Percentiles rank a stretch among this genome's conserved stretches.
phyloP scores from a whole-genome alignment of 129 eudicot species.

The Arctium minus region DNA sequence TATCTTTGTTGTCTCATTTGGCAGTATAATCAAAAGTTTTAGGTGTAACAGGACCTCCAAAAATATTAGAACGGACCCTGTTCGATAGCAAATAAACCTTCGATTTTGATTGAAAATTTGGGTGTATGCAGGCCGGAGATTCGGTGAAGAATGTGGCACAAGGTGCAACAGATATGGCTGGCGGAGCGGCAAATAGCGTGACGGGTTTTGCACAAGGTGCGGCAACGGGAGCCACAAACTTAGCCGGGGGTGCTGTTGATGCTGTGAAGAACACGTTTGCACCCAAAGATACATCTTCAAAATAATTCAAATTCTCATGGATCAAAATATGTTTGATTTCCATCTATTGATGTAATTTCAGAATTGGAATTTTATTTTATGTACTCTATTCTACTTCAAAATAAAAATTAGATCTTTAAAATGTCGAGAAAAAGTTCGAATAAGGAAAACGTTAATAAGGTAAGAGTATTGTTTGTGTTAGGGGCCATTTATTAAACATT shows the following conservation, averaged over 20 bases:
- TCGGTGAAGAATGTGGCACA: conserved; percentile 69
- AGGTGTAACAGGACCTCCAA: too few species aligned
- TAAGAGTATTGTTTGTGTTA: too few species aligned
- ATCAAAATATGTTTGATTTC: background rate
- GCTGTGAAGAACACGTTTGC: conserved; percentile 49
- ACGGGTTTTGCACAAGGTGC: conserved; percentile 66
- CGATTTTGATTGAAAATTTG: background rate
- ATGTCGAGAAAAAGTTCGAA: too few species aligned
- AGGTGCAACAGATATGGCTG: conserved; percentile 63
- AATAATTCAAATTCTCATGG: background rate
- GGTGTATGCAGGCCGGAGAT: conserved; percentile 47
- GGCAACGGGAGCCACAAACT: conserved; percentile 55
- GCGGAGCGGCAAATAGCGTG: conserved; percentile 65
- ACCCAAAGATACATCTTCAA: background rate
- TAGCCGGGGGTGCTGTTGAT: conserved; percentile 64
- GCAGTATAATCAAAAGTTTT: too few species aligned
- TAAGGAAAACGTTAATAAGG: too few species aligned
- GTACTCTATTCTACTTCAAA: too few species aligned
- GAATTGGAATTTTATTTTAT: background rate
- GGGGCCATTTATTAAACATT: too few species aligned
- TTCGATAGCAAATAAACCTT: background rate
- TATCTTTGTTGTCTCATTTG: too few species aligned
- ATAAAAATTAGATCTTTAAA: too few species aligned
- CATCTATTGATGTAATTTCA: background rate
- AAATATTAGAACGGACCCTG: too few species aligned